These are phyloP conservation scores for Penicillium cinerascens DNA, from an alignment of 495 filamentous ascomycete genomes.

Conservation along the genomic window DNA sequence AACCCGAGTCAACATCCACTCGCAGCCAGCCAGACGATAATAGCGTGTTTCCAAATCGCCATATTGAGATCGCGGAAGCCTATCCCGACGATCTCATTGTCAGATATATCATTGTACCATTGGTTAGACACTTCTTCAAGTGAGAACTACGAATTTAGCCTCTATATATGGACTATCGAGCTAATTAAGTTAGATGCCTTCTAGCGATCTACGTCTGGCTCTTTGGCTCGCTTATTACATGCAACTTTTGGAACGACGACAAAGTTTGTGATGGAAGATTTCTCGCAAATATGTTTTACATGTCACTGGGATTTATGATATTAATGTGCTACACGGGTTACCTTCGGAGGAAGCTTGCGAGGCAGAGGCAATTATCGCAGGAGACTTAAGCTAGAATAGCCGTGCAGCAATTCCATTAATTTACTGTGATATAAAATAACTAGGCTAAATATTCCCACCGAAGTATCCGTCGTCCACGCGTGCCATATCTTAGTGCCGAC, in stretches of 20 bases:
- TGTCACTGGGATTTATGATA: no score
- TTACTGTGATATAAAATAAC: no score
- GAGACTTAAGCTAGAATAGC: no score
- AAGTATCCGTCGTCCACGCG: no score
- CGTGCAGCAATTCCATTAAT: no score
- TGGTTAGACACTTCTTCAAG: conserved; percentile 1
- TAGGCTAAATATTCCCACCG: no score
- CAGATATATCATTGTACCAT: neutral
- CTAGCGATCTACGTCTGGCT: neutral
- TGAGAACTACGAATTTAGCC: neutral
- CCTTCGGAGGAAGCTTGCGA: no score
- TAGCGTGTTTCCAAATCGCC: neutral
- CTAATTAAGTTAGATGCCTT: neutral
- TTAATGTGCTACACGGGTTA: no score
- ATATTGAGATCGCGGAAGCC: neutral
- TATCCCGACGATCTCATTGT: conserved; percentile 1
- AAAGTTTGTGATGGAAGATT: conserved; percentile 2
- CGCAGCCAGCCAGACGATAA: neutral
- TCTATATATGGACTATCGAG: neutral
- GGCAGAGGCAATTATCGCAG: no score
- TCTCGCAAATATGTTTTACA: no score
- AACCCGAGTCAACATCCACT: neutral
- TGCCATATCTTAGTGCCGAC: no score
- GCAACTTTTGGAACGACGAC: conserved; percentile 1
- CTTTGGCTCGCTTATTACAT: conserved; percentile 4